Conservation (phyloP, 148 eudicot species). For the Mesembryanthemum crystallinum region DNA sequence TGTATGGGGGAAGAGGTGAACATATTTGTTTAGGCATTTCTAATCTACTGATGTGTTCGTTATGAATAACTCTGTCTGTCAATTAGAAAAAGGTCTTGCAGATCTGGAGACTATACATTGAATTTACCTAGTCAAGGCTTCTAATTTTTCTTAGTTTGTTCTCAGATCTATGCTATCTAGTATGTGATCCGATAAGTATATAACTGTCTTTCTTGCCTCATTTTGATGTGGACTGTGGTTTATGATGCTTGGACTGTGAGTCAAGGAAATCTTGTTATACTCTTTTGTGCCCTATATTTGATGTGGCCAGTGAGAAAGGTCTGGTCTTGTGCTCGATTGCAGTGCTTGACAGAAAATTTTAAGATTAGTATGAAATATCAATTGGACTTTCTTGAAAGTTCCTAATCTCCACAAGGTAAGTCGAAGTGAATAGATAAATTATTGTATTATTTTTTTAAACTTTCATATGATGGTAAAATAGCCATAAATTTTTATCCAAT, state of each 20-base stretch:
- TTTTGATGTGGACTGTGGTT: not conserved
- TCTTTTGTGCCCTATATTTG: no score
- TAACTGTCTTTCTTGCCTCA: not conserved
- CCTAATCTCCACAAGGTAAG: no score
- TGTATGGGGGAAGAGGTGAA: slow-evolving; percentile 95
- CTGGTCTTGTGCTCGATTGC: no score
- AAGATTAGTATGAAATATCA: no score
- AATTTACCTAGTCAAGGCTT: not conserved
- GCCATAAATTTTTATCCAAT: not conserved
- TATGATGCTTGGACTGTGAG: not conserved
- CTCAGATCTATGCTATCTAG: not conserved
- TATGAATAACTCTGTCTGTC: not conserved
- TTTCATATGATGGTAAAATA: not conserved
- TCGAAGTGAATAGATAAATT: no score
- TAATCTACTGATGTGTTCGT: not conserved
- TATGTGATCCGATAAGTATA: not conserved
- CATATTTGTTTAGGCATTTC: slow-evolving; percentile 5
- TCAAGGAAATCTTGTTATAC: no score
- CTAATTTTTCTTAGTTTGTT: no score
- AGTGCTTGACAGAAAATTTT: no score
- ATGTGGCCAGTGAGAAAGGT: no score
- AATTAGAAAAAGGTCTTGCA: not conserved
- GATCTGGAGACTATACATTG: not conserved
- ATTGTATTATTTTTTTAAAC: not conserved
- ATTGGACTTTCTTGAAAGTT: no score